These are phyloP conservation scores for Phytophthora melonis DNA, from an alignment of 352 stramenopile genomes.

Conservation along the genomic window DNA sequence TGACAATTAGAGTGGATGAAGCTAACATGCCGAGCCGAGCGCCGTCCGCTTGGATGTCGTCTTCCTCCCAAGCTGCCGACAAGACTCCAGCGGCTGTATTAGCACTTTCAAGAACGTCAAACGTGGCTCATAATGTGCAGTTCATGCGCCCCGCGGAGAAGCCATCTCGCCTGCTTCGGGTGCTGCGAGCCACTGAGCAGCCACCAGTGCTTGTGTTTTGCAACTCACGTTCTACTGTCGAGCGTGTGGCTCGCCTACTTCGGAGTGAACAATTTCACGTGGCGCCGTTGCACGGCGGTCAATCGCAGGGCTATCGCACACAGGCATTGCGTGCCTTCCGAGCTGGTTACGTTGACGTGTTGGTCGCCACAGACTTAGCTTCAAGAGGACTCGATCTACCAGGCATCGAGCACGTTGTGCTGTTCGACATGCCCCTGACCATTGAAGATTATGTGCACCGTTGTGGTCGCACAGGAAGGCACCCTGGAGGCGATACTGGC, in stretches of 20 bases:
- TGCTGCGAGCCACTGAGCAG: slow-evolving; percentile 75
- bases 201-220: slow-evolving; percentile 98
- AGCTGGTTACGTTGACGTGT: slow-evolving; percentile 68
- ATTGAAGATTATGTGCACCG: slow-evolving; percentile 94
- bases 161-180: slow-evolving; percentile 47
- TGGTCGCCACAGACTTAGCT: slow-evolving; percentile 93
- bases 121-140: slow-evolving; percentile 93
- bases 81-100: slow-evolving; percentile 7
- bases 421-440: slow-evolving; percentile 92
- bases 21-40: slow-evolving; percentile 22
- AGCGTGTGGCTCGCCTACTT: slow-evolving; percentile 93
- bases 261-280: slow-evolving; percentile 95
- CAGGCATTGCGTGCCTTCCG: slow-evolving; percentile 61
- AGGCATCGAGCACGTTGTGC: slow-evolving; percentile 85
- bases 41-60: not conserved
- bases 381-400: slow-evolving; percentile 91
- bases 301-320: slow-evolving; percentile 75
- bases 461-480: slow-evolving; percentile 76
- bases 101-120: slow-evolving; percentile 27
- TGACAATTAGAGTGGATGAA: slow-evolving; percentile 92
- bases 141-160: slow-evolving; percentile 65
- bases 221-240: slow-evolving; percentile 95
- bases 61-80: not conserved
- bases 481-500: slow-evolving; percentile 29
- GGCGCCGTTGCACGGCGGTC: slow-evolving; percentile 95